Evolutionary conservation across 495 filamentous ascomycete species (phyloP).

Genomic region (Penicillium salamii): DNA sequence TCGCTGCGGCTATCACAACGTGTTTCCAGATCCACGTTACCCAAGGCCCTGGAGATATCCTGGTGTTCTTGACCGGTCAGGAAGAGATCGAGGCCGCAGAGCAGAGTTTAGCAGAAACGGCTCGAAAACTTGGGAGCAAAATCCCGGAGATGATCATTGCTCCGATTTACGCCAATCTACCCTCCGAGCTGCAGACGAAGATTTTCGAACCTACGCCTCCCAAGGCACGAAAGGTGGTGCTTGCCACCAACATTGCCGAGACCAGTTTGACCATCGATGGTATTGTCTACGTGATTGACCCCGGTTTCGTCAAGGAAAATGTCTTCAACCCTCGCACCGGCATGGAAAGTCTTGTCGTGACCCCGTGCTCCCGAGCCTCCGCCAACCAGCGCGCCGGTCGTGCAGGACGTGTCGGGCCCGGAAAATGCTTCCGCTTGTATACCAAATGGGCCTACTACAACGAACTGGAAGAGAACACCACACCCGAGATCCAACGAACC

Average conservation of each 20-base stretch:
- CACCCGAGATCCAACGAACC: slow-evolving; percentile 90
- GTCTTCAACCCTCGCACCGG: slow-evolving; percentile 88
- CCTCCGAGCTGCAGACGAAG: slow-evolving; percentile 79
- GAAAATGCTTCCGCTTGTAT: slow-evolving; percentile 93
- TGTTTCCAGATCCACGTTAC: slow-evolving; percentile 95
- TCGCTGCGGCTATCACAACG: slow-evolving; percentile 87
- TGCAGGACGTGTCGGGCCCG: slow-evolving; percentile 88
- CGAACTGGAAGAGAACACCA: slow-evolving; percentile 89
- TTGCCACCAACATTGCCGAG: slow-evolving; percentile 90
- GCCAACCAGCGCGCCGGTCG: slow-evolving; percentile 91
- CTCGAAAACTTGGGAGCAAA: slow-evolving; percentile 74
- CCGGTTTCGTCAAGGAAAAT: slow-evolving; percentile 94
- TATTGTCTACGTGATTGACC: slow-evolving; percentile 89
- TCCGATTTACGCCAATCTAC: slow-evolving; percentile 86
- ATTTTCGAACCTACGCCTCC: slow-evolving; percentile 88
- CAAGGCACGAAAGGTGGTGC: slow-evolving; percentile 76
- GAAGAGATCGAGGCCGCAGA: slow-evolving; percentile 88
- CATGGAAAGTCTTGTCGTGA: slow-evolving; percentile 88
- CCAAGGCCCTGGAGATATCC: slow-evolving; percentile 81
- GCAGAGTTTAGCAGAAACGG: slow-evolving; percentile 74
- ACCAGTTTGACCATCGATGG: slow-evolving; percentile 87
- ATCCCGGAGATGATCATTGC: slow-evolving; percentile 84
- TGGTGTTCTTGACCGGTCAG: slow-evolving; percentile 87
- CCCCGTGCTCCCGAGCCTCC: slow-evolving; percentile 89
- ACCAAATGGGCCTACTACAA: slow-evolving; percentile 94